Percentiles rank a stretch among this genome's conserved stretches.
phyloP scores from a whole-genome alignment of 2,329 filamentous ascomycete genomes.

The Aspergillus nomiae region DNA sequence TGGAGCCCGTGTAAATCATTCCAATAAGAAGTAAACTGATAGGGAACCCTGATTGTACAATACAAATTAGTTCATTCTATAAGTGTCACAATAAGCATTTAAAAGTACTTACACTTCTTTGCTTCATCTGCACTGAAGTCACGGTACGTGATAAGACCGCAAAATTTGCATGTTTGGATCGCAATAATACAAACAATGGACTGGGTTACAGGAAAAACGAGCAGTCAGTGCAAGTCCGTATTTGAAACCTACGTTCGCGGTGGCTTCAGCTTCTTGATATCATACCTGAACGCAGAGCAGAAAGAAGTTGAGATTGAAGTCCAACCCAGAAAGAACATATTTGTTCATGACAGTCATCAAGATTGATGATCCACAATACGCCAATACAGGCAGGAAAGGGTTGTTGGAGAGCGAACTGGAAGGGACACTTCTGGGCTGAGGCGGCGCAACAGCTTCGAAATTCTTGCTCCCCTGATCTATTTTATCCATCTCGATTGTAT shows the following conservation, averaged over 20 bases:
- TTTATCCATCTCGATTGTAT: constrained; percentile 70
- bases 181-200: constrained; percentile 84
- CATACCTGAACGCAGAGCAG: constrained; percentile 88
- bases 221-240: neutral
- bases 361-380: constrained; percentile 95
- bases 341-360: constrained; percentile 99
- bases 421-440: constrained; percentile 37
- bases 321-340: constrained; percentile 86
- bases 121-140: constrained; percentile 88
- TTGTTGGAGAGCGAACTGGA: constrained; percentile 66
- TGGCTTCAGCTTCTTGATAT: neutral
- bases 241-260: neutral
- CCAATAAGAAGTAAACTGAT: constrained; percentile 93
- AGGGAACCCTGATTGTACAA: constrained; percentile 73
- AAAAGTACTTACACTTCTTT: constrained; percentile 73
- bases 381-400: constrained; percentile 76
- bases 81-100: constrained; percentile 5
- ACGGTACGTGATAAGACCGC: constrained; percentile 77
- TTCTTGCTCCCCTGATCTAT: constrained; percentile 53
- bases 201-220: constrained; percentile 48
- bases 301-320: constrained; percentile 97
- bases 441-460: constrained; percentile 44
- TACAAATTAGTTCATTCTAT: constrained; percentile 6
- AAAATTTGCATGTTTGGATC: constrained; percentile 79
- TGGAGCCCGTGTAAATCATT: constrained; percentile 98